phyloP scores from a whole-genome alignment of 31 red algal genomes.

The Endocladia muricata region DNA sequence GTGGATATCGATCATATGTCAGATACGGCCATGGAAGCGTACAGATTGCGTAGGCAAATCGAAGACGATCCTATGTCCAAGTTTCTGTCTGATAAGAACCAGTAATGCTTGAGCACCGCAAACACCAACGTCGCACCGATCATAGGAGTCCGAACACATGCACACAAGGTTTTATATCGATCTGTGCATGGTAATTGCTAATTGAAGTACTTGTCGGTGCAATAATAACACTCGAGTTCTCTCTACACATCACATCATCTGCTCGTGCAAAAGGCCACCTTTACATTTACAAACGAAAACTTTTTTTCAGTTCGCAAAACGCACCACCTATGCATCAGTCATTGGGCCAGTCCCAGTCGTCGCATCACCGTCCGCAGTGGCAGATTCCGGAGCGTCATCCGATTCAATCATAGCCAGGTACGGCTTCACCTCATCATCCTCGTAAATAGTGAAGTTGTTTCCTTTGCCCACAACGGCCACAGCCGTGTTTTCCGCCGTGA shows the following conservation, averaged over 20 bases:
- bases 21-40: constrained; percentile 55
- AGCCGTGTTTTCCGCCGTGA: constrained; percentile 84
- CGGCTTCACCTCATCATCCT: constrained; percentile 77
- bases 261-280: too few relatives aligned
- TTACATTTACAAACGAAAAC: too few relatives aligned
- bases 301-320: too few relatives aligned
- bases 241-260: too few relatives aligned
- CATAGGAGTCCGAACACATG: too few relatives aligned
- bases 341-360: constrained; percentile 32
- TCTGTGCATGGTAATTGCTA: too few relatives aligned
- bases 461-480: constrained; percentile 86
- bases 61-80: constrained; percentile 58
- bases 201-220: too few relatives aligned
- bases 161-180: too few relatives aligned
- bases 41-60: constrained; percentile 42
- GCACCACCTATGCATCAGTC: constrained; percentile 64
- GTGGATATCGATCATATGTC: constrained; percentile 3
- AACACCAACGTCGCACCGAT: too few relatives aligned
- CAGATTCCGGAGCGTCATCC: constrained; percentile 37
- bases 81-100: not conserved
- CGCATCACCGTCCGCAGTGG: too few relatives aligned
- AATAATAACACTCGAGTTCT: too few relatives aligned
- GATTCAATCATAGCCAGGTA: constrained; percentile 78
- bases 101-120: too few relatives aligned
- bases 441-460: constrained; percentile 72